Percentiles rank a stretch among this genome's conserved stretches.
Evolutionary conservation across 176 grass and related monocot genomes (phyloP).

Genomic region (Aegilops umbellulata): DNA sequence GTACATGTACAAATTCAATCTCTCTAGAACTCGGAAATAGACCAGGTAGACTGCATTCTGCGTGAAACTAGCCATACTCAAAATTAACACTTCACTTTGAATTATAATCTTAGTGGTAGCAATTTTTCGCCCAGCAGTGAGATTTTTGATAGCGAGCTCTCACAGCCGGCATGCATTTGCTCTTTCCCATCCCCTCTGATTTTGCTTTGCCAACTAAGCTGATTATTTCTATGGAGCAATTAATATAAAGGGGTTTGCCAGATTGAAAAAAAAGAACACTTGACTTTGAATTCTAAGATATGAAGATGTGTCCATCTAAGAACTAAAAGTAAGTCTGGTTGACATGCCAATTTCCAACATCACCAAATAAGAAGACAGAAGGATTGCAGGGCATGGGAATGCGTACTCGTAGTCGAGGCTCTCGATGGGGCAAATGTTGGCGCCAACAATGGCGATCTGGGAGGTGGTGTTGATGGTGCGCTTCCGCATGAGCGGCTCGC

Average conservation of each 20-base stretch:
- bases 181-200: too few relatives aligned
- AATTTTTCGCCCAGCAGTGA: too few relatives aligned
- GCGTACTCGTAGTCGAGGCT: slow-evolving; percentile 79
- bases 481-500: slow-evolving; percentile 33
- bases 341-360: not conserved
- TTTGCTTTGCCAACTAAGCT: too few relatives aligned
- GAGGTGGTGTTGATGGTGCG: slow-evolving; percentile 53
- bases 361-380: not conserved
- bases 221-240: too few relatives aligned
- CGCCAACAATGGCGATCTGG: slow-evolving; percentile 68
- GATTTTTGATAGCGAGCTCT: too few relatives aligned
- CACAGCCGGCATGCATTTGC: too few relatives aligned
- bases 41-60: not conserved
- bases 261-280: too few relatives aligned
- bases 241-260: too few relatives aligned
- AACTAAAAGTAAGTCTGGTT: not conserved
- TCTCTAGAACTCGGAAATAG: not conserved
- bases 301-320: not conserved
- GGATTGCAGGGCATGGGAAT: not conserved
- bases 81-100: not conserved
- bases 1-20: not conserved
- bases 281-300: not conserved
- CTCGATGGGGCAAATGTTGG: slow-evolving; percentile 68
- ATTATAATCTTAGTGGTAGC: not conserved
- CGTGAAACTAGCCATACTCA: not conserved